Percentiles rank a stretch among this genome's conserved stretches.
Evolutionary conservation across 345 rosid species (phyloP).

Genomic region (Hevea brasiliensis): DNA sequence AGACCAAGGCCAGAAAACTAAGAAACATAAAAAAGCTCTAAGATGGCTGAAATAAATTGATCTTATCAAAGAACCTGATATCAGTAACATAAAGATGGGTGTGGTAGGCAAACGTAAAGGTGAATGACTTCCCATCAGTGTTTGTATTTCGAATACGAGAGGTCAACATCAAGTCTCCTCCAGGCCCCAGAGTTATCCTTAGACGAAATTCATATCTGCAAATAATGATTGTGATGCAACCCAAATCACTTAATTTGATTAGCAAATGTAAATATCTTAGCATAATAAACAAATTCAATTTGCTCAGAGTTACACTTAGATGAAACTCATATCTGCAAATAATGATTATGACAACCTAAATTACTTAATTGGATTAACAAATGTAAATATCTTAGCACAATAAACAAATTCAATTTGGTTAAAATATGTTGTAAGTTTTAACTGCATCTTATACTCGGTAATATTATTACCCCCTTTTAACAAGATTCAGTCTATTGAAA

Average conservation of each 20-base stretch:
- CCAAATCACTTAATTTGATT: not conserved
- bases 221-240: not conserved
- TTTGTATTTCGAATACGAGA: slow-evolving; percentile 36
- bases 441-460: too few relatives aligned
- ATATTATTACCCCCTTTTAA: too few relatives aligned
- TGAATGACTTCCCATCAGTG: slow-evolving; percentile 34
- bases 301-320: slow-evolving; percentile 24
- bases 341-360: not conserved
- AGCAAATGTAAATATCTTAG: too few relatives aligned
- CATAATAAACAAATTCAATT: too few relatives aligned
- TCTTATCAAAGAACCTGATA: slow-evolving; percentile 37
- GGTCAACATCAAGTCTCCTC: slow-evolving; percentile 37
- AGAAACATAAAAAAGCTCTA: not conserved
- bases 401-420: too few relatives aligned
- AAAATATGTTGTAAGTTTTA: too few relatives aligned
- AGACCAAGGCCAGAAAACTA: not conserved
- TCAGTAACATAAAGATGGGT: slow-evolving; percentile 31
- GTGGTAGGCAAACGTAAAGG: slow-evolving; percentile 33
- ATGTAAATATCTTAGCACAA: too few relatives aligned
- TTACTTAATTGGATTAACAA: not conserved
- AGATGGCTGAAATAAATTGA: not conserved
- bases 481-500: too few relatives aligned
- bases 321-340: slow-evolving; percentile 32
- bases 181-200: slow-evolving; percentile 32
- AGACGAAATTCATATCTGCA: slow-evolving; percentile 34